phyloP scores from a whole-genome alignment of 768 basidiomycete species.

The Phylloporus sp. region DNA sequence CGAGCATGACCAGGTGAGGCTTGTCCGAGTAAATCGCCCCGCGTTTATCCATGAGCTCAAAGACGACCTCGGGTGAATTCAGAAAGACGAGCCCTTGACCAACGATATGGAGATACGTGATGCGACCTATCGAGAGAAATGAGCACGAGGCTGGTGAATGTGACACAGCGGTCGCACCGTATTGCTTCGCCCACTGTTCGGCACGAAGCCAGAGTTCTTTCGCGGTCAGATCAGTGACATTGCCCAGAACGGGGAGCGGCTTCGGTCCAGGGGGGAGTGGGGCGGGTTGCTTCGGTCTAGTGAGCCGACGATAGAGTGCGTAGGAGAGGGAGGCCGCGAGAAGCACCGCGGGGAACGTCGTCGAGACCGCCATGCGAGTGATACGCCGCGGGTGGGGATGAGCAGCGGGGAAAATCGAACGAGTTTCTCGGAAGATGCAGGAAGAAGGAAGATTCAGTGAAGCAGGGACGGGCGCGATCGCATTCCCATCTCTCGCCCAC shows the following conservation, averaged over 20 bases:
- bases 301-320: slow-evolving; percentile 14
- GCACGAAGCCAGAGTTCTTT: slow-evolving; percentile 65
- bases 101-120: slow-evolving; percentile 61
- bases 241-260: slow-evolving; percentile 61
- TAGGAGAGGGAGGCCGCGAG: slow-evolving; percentile 16
- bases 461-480: background rate
- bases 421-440: slow-evolving; percentile 5
- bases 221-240: slow-evolving; percentile 52
- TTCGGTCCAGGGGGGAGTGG: slow-evolving; percentile 64
- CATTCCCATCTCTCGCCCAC: background rate
- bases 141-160: no score
- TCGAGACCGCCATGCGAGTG: slow-evolving; percentile 11
- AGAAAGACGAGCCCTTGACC: slow-evolving; percentile 67
- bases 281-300: slow-evolving; percentile 22
- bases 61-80: slow-evolving; percentile 52
- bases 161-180: slow-evolving; percentile 55
- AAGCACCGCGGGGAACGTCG: slow-evolving; percentile 17
- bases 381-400: background rate
- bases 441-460: slow-evolving; percentile 20
- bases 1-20: slow-evolving; percentile 61
- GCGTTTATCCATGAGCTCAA: slow-evolving; percentile 65
- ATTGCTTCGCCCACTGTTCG: slow-evolving; percentile 54
- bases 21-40: slow-evolving; percentile 74
- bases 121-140: slow-evolving; percentile 37
- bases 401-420: background rate